Evolutionary conservation across 1,139 yeast species (phyloP), one percentile per base, ranked within the genome.

Genomic region (Yamadazyma sp.): DNA sequence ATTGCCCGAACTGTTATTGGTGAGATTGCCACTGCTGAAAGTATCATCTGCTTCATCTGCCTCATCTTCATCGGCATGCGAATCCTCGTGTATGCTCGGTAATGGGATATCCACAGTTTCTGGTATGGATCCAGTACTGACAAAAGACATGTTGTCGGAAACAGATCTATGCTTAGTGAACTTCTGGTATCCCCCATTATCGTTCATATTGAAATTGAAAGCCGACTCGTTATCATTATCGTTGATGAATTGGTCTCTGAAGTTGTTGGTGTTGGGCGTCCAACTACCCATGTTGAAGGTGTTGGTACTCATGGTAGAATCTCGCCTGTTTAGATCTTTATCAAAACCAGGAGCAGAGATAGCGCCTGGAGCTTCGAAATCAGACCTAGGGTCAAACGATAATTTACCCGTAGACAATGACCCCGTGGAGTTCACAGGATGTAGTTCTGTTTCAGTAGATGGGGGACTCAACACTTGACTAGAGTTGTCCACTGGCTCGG

Each of bases 181-280:
- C 40, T 56, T 62, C 34, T 58, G 62, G 48, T 69, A 68, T 2
- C 51, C 51, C 4, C 51, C 50, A 17, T 59, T 62, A 29, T 50
- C 45, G 9, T 54, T 58, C 23, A 66, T 57, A 42, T 58, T 61
- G 39, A 63, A 61, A 43, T 67, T 67, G 40, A 67, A 54, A 15
- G 56, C 55, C 0, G 75, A 69, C 40, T 69, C 77, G 42, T 62
- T 64, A 45, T 72, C 75, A 47, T 69, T 71, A 37, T 69, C 77
- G 47, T 61, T 65, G 29, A 77, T 75, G 43, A 77, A 77, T 41
- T 71, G 73, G 45, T 75, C 80, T 38, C 82, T 63, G 54, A 58
- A 75, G 38, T 62, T 65, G 33, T 63, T 67, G 9, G 81, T 75
- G 45, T 75, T 69, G 3, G 81, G 81, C 43, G 69, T 66, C 81